Percentiles rank a stretch among this genome's conserved stretches.
These are phyloP conservation scores for Pseudogymnoascus pannorum DNA, from an alignment of 2,329 filamentous ascomycete genomes.

Conservation along the genomic window DNA sequence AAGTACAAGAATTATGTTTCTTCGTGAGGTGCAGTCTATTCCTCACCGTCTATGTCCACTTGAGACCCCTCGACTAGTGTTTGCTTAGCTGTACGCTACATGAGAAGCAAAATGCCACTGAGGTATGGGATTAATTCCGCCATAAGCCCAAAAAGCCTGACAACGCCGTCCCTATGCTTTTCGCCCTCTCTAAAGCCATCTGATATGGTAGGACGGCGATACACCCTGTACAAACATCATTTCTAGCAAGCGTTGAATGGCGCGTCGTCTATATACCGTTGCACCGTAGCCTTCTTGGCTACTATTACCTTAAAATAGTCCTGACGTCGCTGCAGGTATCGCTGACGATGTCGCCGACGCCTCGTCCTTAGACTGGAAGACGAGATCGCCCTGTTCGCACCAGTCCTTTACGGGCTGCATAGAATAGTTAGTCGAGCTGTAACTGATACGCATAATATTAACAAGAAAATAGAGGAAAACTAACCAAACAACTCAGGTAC, in stretches of 20 bases:
- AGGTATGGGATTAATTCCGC: background rate
- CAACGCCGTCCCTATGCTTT: constrained; percentile 7
- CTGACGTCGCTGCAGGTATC: too few species aligned
- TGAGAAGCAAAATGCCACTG: background rate
- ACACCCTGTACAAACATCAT: background rate
- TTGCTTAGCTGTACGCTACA: constrained; percentile 4
- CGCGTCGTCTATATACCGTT: background rate
- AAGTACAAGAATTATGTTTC: background rate
- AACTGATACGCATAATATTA: background rate
- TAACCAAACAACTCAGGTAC: constrained; percentile 85
- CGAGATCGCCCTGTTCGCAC: constrained; percentile 43
- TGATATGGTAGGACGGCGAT: background rate
- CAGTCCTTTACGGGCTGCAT: constrained; percentile 56
- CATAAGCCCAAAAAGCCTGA: background rate
- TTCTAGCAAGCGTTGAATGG: background rate
- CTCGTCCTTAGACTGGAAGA: background rate
- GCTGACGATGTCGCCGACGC: background rate
- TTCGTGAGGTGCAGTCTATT: background rate
- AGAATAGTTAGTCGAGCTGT: constrained; percentile 20
- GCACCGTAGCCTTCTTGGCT: background rate
- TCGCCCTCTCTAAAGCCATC: background rate
- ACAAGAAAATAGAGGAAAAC: constrained; percentile 32
- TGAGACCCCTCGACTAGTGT: background rate
- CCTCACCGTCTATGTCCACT: background rate
- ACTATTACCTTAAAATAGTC: too few species aligned